Evolutionary conservation across 371 early-diverging fungal species (phyloP), one percentile per base, ranked within the genome.

Genomic region (Mucor velutinosus): DNA sequence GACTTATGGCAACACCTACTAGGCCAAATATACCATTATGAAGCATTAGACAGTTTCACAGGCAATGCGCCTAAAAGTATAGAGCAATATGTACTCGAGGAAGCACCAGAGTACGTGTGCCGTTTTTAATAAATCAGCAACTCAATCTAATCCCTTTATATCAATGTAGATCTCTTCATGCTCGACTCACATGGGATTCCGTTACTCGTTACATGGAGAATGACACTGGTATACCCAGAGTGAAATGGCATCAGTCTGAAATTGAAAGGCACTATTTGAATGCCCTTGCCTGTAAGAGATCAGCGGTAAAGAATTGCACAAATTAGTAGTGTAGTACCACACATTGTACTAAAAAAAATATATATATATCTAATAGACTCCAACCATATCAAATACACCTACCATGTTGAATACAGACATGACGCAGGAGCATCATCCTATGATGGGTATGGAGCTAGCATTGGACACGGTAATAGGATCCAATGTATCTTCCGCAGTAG

Each of bases 211-310:
- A 57, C 35, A 70, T 64, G 61, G 74, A 74, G 30, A 64, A 64
- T 58, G 74, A 74, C 41, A 70, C 65, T 15, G 74, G 74, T 14
- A 60, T 70, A 30, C 74, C 74, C 15, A 74, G 60, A 64, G 74
- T 74, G 6, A 66, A 51, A 61, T 74, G 74, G 74, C 39, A 47
- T 5, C 51, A 64, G 10, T 74, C 74, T 57, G 60, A 66, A 51
- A 74, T 60, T 23, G 74, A 74, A 62, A 62, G 58, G 17, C 19
- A 66, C 63, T 47, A 74, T 60, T 56, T 74, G 8, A 51, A 51
- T 11, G 70, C 70, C 21, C 67, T 74, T n/a, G 39, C 61, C 14
- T 69, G 67, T 49, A 23, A 63, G 39, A 47, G 70, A 61, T 61
- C 61, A 39, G 19, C 32, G 43, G 61, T 61, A 61, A 23, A 10